Base-by-base conservation (phyloP, 305 asterid genomes). In the Solanum chacoense region DNA sequence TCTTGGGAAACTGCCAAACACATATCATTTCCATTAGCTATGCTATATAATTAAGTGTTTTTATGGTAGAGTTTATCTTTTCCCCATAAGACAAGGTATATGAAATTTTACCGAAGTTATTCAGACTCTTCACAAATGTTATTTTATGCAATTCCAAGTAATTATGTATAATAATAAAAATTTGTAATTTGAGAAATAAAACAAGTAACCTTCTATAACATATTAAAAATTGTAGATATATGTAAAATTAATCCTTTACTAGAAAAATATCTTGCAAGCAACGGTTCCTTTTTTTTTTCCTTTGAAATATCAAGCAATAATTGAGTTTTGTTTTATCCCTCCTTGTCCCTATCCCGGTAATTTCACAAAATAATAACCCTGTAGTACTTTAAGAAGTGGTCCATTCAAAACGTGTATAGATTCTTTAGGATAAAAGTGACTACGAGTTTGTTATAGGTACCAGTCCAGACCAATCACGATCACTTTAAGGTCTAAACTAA, bases 1-100 rank as follows among this genome's bases (percentile, higher is more conserved):
- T 90, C 85, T 93, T 1, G 98, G 98, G 85, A 96, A 96, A 89
- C 98, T 96, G 93, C 80, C 75, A 10, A 13, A 42, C 31, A 55
- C 20, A 75, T 9, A 77, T 72, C 28, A 18, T 45, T 20, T 18
- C 72, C 72, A 81, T 81, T 45, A 81, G 72, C 29, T 9, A 81
- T 45, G 20, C 6, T 45, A 29, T 29, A 18, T 29, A 29, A 81
- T 29, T 45, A 35, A 76, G 7, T 4, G 3, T 8, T 76, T 76
- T 76, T 76, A 36, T 11, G 31, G 11, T 6, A 76, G 9, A 40
- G 85, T 38, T 79, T 38, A 8, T 26, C 65, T 13, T 36, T 0
- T 77, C 0, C 12, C 1, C 26, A 20, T 4, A 45, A 45, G 11
- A 59, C 69, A 20, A 59, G 10, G 14, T n/a, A n/a, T 67, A 24